Evolutionary conservation across 768 basidiomycete genomes (phyloP).

Genomic region (Boletus coccyginus): DNA sequence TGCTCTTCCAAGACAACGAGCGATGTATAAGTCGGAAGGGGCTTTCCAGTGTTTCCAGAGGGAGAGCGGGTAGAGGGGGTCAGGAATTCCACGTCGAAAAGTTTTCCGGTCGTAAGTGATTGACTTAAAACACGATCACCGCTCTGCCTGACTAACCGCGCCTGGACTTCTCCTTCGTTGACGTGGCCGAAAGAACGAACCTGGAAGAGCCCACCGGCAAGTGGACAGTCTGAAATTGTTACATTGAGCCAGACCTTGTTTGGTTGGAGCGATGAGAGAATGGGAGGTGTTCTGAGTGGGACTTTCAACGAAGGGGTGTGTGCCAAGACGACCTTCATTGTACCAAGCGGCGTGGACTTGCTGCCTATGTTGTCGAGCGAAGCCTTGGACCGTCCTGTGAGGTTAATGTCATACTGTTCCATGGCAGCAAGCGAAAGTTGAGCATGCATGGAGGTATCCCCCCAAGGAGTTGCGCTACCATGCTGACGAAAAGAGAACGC

Average conservation of each 20-base stretch:
- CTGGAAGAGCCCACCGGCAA: constrained; percentile 15
- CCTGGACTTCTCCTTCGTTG: neutral
- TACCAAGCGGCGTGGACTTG: neutral
- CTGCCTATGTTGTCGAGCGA: neutral
- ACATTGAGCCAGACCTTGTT: constrained; percentile 11
- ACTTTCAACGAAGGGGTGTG: neutral
- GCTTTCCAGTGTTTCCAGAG: neutral
- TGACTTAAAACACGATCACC: constrained; percentile 4
- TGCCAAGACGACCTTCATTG: constrained; percentile 3
- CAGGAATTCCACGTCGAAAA: constrained; percentile 22
- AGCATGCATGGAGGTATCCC: constrained; percentile 10
- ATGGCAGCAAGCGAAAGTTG: neutral
- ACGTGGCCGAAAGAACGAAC: neutral
- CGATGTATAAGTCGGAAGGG: constrained; percentile 13
- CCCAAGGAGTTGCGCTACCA: constrained; percentile 5
- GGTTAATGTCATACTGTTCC: neutral
- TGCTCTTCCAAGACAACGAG: constrained; percentile 13
- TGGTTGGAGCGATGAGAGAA: neutral
- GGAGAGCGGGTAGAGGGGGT: neutral
- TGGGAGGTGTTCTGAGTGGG: neutral
- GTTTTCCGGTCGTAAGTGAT: constrained; percentile 18
- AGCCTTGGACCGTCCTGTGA: neutral
- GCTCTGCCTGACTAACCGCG: constrained; percentile 2
- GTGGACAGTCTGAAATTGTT: constrained; percentile 14
- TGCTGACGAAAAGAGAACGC: constrained; percentile 9